Conservation (phyloP, 345 rosid genomes). For the Populus nigra region DNA sequence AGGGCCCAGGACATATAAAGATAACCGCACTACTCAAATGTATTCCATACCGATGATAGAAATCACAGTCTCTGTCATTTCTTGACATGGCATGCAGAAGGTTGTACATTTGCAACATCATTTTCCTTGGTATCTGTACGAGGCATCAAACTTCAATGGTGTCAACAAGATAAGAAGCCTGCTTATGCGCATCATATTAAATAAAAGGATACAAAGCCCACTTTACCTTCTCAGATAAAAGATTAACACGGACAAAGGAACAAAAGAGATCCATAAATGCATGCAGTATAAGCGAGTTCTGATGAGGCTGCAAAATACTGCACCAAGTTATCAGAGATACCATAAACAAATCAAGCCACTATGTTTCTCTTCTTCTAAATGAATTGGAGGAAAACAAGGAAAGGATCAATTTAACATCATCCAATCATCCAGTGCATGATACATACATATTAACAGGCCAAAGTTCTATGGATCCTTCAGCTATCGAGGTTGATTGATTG, state of each 20-base stretch:
- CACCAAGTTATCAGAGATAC: constrained; percentile 60
- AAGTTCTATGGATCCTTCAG: constrained; percentile 1
- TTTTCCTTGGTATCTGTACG: constrained; percentile 88
- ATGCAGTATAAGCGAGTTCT: constrained; percentile 92
- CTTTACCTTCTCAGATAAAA: constrained; percentile 93
- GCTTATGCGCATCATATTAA: not conserved
- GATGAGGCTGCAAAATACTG: constrained; percentile 95
- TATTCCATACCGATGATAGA: constrained; percentile 82
- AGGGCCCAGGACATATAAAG: constrained; percentile 2
- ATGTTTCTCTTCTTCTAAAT: constrained; percentile 22
- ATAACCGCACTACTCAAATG: constrained; percentile 14
- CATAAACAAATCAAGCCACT: constrained; percentile 24
- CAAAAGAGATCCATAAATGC: constrained; percentile 99
- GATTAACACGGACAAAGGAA: constrained; percentile 87
- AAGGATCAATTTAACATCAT: not conserved
- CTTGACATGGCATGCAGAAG: constrained; percentile 90
- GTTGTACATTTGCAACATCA: constrained; percentile 94
- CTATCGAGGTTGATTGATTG: not conserved
- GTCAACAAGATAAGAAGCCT: not conserved
- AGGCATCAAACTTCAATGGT: constrained; percentile 14
- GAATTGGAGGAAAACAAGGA: not conserved
- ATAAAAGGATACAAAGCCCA: constrained; percentile 13
- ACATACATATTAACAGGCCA: constrained; percentile 9
- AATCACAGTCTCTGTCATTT: constrained; percentile 93
- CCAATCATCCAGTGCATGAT: constrained; percentile 3